Evolutionary conservation across 495 filamentous ascomycete genomes (phyloP).

Genomic region (Penicillium robsamsonii): DNA sequence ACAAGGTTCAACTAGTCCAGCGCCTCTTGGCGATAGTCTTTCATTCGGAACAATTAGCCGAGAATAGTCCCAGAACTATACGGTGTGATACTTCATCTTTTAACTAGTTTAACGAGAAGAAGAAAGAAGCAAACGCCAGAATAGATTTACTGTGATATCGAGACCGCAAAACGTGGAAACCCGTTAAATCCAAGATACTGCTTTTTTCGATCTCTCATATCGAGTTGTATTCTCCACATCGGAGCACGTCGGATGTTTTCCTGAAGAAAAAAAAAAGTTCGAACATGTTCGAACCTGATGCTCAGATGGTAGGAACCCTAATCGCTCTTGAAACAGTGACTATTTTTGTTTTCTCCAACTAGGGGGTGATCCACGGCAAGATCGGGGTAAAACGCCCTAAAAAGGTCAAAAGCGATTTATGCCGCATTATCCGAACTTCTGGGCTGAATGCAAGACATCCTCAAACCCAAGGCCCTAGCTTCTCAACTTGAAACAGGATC

Average conservation of each 20-base stretch:
- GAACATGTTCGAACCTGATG: slow-evolving; percentile 1
- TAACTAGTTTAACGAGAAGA: background rate
- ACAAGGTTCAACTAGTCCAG: background rate
- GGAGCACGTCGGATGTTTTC: background rate
- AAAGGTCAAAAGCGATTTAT: background rate
- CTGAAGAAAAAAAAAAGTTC: background rate
- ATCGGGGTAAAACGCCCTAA: background rate
- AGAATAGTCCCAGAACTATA: background rate
- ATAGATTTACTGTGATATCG: background rate
- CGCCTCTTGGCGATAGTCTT: background rate
- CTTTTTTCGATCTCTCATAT: background rate
- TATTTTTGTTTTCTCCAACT: background rate
- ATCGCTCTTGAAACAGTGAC: slow-evolving; percentile 1
- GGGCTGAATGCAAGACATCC: background rate
- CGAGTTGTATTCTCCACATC: background rate
- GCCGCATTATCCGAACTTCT: background rate
- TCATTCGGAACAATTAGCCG: background rate
- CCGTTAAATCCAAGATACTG: background rate
- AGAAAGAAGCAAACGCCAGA: background rate
- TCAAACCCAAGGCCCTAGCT: background rate
- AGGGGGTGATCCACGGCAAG: background rate
- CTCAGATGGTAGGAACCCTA: background rate
- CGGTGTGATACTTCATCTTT: background rate
- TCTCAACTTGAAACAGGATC: background rate
- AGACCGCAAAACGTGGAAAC: slow-evolving; percentile 1